phyloP scores from a whole-genome alignment of 805 yeast species.

The Wickerhamomyces tratensis region DNA sequence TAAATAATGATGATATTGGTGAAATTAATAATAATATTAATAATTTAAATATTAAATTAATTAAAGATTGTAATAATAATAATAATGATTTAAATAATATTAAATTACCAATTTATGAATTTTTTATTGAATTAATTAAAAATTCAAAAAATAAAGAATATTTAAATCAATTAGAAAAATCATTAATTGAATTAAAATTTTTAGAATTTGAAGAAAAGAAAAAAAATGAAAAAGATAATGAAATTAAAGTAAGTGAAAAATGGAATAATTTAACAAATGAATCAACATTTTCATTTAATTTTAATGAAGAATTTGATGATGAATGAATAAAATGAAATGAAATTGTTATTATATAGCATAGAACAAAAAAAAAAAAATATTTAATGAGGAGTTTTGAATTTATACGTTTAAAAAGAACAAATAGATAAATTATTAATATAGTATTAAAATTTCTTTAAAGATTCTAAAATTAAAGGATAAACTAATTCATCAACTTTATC shows the following conservation, averaged over 20 bases:
- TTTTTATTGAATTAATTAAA: conserved; percentile 43
- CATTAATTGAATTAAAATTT: conserved; percentile 23
- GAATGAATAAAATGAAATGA: conserved; percentile 7
- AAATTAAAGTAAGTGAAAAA: background rate
- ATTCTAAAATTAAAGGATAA: conserved; percentile 29
- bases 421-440: no score
- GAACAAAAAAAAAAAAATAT: no score
- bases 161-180: conserved; percentile 23
- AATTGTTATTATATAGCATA: no score
- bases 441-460: conserved; percentile 18
- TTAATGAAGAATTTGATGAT: conserved; percentile 14
- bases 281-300: conserved; percentile 14
- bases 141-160: conserved; percentile 22
- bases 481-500: conserved; percentile 42
- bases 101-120: conserved; percentile 50
- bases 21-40: conserved; percentile 25
- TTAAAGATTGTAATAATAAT: conserved; percentile 56
- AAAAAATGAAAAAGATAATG: conserved; percentile 7
- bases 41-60: conserved; percentile 11
- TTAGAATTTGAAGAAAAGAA: conserved; percentile 23
- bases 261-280: background rate
- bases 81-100: conserved; percentile 25
- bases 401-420: no score
- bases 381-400: no score
- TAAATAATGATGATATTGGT: conserved; percentile 55